Evolutionary conservation across 2,329 filamentous ascomycete species (phyloP), one percentile per base, ranked within the genome.

Genomic region (Ilyonectria mors-panacis): DNA sequence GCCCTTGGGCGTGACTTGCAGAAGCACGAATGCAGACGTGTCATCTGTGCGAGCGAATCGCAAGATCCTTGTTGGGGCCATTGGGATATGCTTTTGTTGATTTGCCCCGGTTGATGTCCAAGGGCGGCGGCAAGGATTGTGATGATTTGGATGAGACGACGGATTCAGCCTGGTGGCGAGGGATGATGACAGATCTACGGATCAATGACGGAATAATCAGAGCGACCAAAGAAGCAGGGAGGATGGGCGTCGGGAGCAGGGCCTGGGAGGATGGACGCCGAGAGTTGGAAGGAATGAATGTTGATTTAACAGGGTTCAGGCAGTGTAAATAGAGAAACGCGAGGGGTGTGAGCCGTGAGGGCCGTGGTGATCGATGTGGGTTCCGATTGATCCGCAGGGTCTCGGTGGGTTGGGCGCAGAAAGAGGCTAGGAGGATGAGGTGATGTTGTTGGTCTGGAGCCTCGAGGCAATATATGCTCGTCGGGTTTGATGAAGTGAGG

Each of bases 11-110:
- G 83, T 83, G 63, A 90, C 86, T 73, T 92, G 86, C 19, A 93
- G 76, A 23, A 94, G 84, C 33, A 93, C 85, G 70, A 87, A 89
- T 17, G 83, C 80, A 53, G 83, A 81, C 51, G 85, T 81, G 63
- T 82, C 80, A 64, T 87, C 87, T 47, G 86, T 86, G 71, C 90
- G 85, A 65, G 86, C 82, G 70, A 94, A 82, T 68, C 88, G 87
- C 60, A 93, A 80, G 66, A 93, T 83, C 59, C 71, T 73, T 39
- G 53, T 56, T 12, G 70, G 51, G 17, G 72, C 56, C 78, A 79
- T 80, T 44, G 51, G 57, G 53, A 59, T 47, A 44, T 61, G 67
- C 42, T 39, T 58, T 55, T 51, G 47, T 28, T 51, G 54, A 51
- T 66, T 28, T 28, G 59, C 55, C 48, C 56, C 23, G 48, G 42